Evolutionary conservation across 495 filamentous ascomycete genomes (phyloP).

Genomic region (Staphylotrichum tortipilum): DNA sequence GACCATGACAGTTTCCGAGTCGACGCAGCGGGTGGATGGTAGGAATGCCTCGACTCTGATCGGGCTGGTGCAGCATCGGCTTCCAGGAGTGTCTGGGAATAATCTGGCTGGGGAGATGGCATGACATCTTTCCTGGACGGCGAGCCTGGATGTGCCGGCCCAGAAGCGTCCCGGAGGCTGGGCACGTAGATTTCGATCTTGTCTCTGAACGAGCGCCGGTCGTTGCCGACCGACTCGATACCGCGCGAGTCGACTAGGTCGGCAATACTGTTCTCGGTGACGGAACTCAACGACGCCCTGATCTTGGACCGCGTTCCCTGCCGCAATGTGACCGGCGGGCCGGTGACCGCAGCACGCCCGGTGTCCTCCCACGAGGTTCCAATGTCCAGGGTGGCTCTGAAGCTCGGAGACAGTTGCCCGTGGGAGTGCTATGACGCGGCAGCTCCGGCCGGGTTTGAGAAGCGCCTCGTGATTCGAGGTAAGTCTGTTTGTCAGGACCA

Average conservation of each 20-base stretch:
- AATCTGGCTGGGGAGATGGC: neutral
- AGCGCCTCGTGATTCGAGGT: conserved; percentile 6
- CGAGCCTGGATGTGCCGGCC: conserved; percentile 19
- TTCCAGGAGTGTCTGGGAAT: neutral
- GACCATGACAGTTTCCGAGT: conserved; percentile 18
- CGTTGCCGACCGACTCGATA: conserved; percentile 8
- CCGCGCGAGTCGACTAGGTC: conserved; percentile 5
- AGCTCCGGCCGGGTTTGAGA: conserved; percentile 3
- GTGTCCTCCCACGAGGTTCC: neutral
- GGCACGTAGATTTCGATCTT: conserved; percentile 27
- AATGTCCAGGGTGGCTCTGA: neutral
- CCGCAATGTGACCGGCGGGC: neutral
- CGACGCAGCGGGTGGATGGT: conserved; percentile 6
- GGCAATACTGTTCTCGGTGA: conserved; percentile 18
- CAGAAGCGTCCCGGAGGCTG: conserved; percentile 28
- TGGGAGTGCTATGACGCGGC: neutral
- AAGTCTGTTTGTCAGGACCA: conserved; percentile 5
- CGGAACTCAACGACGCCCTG: conserved; percentile 13
- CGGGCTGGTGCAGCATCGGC: conserved; percentile 3
- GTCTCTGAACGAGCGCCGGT: conserved; percentile 18
- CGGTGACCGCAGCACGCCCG: neutral
- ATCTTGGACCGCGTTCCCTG: neutral
- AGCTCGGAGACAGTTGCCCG: conserved; percentile 5
- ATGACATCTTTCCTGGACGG: neutral
- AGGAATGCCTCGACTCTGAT: conserved; percentile 3